Conservation (phyloP, 306 rosid species). For the Prunus fruticosa region DNA sequence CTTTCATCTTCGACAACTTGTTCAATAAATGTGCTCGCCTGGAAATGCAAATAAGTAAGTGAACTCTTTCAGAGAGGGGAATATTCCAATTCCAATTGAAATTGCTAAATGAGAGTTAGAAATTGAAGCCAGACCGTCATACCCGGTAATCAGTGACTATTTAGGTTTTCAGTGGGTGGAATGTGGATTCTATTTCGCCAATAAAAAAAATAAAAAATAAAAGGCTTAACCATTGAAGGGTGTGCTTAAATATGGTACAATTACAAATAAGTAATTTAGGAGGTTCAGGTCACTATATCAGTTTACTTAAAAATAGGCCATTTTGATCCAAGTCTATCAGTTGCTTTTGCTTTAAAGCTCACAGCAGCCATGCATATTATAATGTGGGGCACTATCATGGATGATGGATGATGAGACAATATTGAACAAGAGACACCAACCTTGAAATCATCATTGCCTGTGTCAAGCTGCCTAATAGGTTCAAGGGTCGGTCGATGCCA, state of each 20-base stretch:
- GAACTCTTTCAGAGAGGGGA: too few relatives aligned
- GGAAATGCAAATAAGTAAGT: slow-evolving; percentile 29
- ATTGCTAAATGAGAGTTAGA: background rate
- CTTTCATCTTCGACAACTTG: slow-evolving; percentile 87
- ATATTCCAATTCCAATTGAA: too few relatives aligned
- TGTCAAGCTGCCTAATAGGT: slow-evolving; percentile 69
- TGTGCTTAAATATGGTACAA: background rate
- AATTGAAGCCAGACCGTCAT: background rate
- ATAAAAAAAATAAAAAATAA: background rate
- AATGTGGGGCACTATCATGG: background rate
- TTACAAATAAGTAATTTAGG: background rate
- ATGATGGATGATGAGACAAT: background rate
- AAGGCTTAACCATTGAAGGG: background rate
- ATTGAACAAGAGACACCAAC: slow-evolving; percentile 39
- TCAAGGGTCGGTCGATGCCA: slow-evolving; percentile 74
- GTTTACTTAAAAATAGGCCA: background rate
- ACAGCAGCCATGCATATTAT: background rate
- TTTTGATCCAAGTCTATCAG: background rate
- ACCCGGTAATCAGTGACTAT: slow-evolving; percentile 13
- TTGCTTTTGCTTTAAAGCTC: slow-evolving; percentile 8
- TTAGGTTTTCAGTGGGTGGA: background rate
- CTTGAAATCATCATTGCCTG: slow-evolving; percentile 51
- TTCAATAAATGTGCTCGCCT: slow-evolving; percentile 81
- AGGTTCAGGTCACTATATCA: background rate
- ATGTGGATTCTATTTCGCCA: background rate